Evolutionary conservation across 192 early-diverging fungal species (phyloP).

Genomic region (Gryganskiella cystojenkinii): DNA sequence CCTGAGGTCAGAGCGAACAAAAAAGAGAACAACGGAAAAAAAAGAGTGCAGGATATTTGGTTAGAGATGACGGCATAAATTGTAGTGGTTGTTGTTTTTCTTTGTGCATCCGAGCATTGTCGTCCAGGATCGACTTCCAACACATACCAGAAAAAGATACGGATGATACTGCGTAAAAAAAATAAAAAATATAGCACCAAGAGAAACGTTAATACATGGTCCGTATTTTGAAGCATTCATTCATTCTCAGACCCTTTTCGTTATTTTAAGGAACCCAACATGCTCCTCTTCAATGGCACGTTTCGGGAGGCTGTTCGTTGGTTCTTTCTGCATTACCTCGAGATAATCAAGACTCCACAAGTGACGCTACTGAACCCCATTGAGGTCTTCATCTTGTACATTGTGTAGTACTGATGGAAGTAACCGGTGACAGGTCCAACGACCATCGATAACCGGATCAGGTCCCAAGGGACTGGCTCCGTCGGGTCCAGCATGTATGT

Average conservation of each 20-base stretch:
- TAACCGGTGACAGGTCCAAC: constrained; percentile 68
- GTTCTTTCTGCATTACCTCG: no score
- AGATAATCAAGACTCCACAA: constrained; percentile 62
- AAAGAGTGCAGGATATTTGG: background rate
- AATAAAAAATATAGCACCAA: background rate
- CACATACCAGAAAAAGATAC: constrained; percentile 49
- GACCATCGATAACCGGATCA: constrained; percentile 62
- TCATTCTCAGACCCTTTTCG: no score
- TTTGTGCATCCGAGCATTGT: no score
- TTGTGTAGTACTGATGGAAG: constrained; percentile 64
- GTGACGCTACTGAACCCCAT: constrained; percentile 65
- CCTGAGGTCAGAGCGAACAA: constrained; percentile 20
- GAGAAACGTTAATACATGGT: background rate
- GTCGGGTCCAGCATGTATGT: constrained; percentile 19
- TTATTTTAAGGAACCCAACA: no score
- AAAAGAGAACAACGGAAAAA: constrained; percentile 9
- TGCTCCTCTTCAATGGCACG: no score
- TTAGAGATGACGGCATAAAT: background rate
- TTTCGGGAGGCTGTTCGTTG: no score
- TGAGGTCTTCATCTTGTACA: constrained; percentile 58
- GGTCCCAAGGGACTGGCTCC: constrained; percentile 36
- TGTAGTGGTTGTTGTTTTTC: background rate
- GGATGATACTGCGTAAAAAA: constrained; percentile 28
- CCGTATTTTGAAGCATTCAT: background rate
- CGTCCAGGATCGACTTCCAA: no score